Evolutionary conservation across 257 asterid species (phyloP), one percentile per base, ranked within the genome.

Genomic region (Solanum medicagineum): DNA sequence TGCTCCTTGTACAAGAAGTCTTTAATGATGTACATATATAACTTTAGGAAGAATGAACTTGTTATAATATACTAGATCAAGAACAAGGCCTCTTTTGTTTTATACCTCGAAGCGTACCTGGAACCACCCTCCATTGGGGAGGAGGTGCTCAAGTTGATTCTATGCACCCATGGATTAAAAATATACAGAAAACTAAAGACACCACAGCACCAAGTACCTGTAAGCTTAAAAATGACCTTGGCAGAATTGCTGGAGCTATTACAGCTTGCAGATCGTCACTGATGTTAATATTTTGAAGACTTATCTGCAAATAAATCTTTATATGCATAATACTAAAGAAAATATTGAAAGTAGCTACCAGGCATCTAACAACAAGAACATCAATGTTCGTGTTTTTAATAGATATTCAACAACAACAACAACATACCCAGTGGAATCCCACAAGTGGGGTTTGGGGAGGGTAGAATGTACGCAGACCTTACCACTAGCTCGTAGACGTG

Each of bases 181-280:
- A 8, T 49, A 24, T 1, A 75, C n/a, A 49, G 62, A 49, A 75
- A 16, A 75, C 29, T 47, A 75, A 22, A 13, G 60, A 47, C 44
- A 47, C 86, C 15, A 75, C 44, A 14, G 44, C 4, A 75, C 19
- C 22, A 75, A 75, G 44, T 91, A 93, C 98, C 97, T 92, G 98
- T 86, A 95, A 87, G 89, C 93, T 95, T 20, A 93, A 85, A 89
- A 94, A 93, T 7, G 96, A 88, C 84, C 98, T 91, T 0, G 99
- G 99, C 49, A 95, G 86, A 85, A 95, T 44, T 75, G 98, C 98
- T 84, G 99, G 99, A 90, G 97, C 95, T 81, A 94, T 87, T 63
- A 94, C 85, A 85, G 98, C 95, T 87, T 95, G 98, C 84, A 95
- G 54, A 82, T 91, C 93, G 55, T 93, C 99, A 73, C 94, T 93